These are phyloP conservation scores for Cryptococcus wingfieldii DNA, from an alignment of 1,284 basidiomycete species.

Conservation along the genomic window DNA sequence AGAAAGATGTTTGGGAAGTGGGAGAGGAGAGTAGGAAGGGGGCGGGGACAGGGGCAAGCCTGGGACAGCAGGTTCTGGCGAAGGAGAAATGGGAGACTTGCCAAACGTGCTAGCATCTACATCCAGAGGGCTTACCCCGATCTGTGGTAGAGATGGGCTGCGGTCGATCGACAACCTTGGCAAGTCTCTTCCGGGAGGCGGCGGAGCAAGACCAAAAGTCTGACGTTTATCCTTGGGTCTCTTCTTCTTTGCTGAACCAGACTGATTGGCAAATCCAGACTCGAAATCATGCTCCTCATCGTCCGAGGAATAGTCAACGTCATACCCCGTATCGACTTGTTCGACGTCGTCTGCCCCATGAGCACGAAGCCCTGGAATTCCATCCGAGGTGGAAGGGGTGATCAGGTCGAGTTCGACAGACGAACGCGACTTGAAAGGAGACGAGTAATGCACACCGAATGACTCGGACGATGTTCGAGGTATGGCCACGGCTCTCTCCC, in stretches of 20 bases:
- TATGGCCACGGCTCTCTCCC: not conserved
- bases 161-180: not conserved
- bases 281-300: not conserved
- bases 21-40: not conserved
- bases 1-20: not conserved
- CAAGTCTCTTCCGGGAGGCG: not conserved
- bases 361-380: not conserved
- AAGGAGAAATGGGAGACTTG: not conserved
- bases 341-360: not conserved
- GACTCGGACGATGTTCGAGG: slow-evolving; percentile 18
- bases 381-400: slow-evolving; percentile 12
- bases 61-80: not conserved
- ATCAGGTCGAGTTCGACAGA: slow-evolving; percentile 16
- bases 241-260: no score
- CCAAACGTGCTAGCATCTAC: not conserved
- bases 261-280: not conserved
- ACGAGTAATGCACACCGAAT: slow-evolving; percentile 22
- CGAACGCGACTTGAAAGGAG: slow-evolving; percentile 7
- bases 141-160: not conserved
- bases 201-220: not conserved
- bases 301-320: not conserved
- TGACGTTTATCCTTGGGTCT: slow-evolving; percentile 1
- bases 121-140: not conserved
- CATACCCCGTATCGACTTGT: not conserved
- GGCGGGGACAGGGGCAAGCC: not conserved